These are phyloP conservation scores for Coffea canephora DNA, from an alignment of 257 asterid genomes.

Conservation along the genomic window DNA sequence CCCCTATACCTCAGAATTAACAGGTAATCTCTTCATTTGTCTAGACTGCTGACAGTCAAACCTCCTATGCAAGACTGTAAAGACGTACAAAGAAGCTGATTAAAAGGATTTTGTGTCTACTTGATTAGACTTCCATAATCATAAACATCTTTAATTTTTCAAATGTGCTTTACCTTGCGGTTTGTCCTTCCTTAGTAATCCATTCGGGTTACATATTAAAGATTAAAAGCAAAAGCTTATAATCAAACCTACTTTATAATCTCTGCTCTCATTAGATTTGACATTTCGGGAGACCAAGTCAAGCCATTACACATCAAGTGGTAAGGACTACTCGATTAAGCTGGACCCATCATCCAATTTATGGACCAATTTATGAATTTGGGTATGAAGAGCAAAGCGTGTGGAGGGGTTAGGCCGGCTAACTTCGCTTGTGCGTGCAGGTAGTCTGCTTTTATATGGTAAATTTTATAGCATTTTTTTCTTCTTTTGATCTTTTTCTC, in stretches of 20 bases:
- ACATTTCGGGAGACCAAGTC: slow-evolving; percentile 14
- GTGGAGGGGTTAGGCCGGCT: slow-evolving; percentile 22
- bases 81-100: background rate
- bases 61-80: background rate
- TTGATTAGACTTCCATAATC: background rate
- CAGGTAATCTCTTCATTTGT: background rate
- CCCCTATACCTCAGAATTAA: background rate
- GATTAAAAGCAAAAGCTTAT: background rate
- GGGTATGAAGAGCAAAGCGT: slow-evolving; percentile 5
- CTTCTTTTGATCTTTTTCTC: background rate
- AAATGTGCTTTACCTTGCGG: background rate
- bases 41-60: background rate
- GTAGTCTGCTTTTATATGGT: background rate
- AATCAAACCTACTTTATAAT: background rate
- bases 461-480: too few species aligned
- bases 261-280: slow-evolving; percentile 13
- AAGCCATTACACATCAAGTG: background rate
- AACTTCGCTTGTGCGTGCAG: background rate
- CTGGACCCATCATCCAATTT: background rate
- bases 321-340: background rate
- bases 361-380: background rate
- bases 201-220: background rate
- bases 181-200: background rate
- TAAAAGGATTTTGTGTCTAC: background rate
- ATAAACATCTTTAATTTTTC: background rate